phyloP scores from a whole-genome alignment of 2,329 filamentous ascomycete species.

The Trichoderma koningii region DNA sequence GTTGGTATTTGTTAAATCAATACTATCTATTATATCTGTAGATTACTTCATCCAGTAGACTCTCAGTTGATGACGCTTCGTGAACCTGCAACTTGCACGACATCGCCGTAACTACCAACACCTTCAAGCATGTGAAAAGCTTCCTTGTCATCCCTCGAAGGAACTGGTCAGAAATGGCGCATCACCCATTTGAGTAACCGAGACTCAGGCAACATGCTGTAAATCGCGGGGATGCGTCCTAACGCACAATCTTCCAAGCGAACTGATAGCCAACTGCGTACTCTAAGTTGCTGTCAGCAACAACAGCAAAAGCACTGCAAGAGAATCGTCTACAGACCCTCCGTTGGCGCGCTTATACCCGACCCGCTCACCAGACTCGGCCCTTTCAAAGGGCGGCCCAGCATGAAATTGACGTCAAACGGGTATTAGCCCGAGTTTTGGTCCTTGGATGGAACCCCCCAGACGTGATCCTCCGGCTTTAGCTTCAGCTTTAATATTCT shows the following conservation, averaged over 20 bases:
- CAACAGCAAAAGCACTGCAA: too few species aligned
- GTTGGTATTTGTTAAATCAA: too few species aligned
- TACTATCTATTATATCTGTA: too few species aligned
- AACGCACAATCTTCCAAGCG: neutral
- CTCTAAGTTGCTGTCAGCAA: too few species aligned
- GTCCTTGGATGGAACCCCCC: conserved; percentile 9
- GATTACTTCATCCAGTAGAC: too few species aligned
- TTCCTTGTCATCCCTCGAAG: neutral
- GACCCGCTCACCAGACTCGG: conserved; percentile 18
- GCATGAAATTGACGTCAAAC: conserved; percentile 3
- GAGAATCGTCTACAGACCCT: neutral
- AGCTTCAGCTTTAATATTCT: conserved; percentile 16
- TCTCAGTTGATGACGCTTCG: too few species aligned
- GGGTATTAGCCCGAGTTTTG: conserved; percentile 26
- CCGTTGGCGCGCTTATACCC: conserved; percentile 27
- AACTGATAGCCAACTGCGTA: too few species aligned
- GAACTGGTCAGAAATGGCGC: conserved; percentile 13
- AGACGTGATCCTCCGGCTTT: conserved; percentile 8
- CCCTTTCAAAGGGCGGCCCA: neutral
- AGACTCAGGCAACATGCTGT: neutral
- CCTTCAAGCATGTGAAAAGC: neutral
- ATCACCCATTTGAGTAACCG: neutral
- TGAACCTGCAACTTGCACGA: too few species aligned
- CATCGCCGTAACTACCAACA: neutral
- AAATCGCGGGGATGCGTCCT: neutral